A percentile compares a stretch with the other conserved stretches of the same genome.
Evolutionary conservation across 805 yeast species (phyloP).

Genomic region (Kurtzmaniella fragi): DNA sequence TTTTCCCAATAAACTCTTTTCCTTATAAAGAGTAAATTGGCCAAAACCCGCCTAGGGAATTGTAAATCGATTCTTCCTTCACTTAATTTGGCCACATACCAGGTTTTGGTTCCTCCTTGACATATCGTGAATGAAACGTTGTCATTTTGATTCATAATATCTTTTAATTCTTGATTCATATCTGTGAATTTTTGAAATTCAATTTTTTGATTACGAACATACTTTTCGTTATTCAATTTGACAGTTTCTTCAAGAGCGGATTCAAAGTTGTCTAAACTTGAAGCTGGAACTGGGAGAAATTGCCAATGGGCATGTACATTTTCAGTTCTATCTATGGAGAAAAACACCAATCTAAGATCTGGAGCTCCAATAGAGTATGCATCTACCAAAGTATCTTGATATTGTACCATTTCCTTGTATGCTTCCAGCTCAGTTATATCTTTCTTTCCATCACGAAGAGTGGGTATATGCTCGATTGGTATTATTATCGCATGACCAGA

Average conservation of each 20-base stretch:
- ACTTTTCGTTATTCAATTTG: slow-evolving; percentile 43
- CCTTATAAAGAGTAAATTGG: slow-evolving; percentile 55
- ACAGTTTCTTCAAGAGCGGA: slow-evolving; percentile 41
- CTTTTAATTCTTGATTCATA: slow-evolving; percentile 13
- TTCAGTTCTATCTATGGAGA: slow-evolving; percentile 59
- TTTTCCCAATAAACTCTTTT: slow-evolving; percentile 72
- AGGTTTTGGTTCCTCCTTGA: slow-evolving; percentile 12
- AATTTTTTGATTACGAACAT: slow-evolving; percentile 36
- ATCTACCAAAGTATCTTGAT: slow-evolving; percentile 42
- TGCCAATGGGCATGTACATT: slow-evolving; percentile 78
- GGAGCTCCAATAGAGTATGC: slow-evolving; percentile 39
- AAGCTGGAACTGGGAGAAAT: slow-evolving; percentile 61
- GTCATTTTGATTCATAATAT: slow-evolving; percentile 26
- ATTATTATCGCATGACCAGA: slow-evolving; percentile 81
- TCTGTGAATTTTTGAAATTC: slow-evolving; percentile 33
- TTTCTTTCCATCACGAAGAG: slow-evolving; percentile 16
- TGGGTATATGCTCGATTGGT: slow-evolving; percentile 70
- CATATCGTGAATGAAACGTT: slow-evolving; percentile 31
- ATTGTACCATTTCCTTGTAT: slow-evolving; percentile 40
- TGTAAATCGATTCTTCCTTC: slow-evolving; percentile 60
- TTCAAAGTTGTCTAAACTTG: slow-evolving; percentile 39
- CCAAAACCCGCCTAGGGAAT: slow-evolving; percentile 77
- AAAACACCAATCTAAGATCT: slow-evolving; percentile 52
- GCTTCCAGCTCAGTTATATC: slow-evolving; percentile 23
- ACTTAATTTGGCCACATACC: slow-evolving; percentile 15